Evolutionary conservation across 164 flowering plant genomes (phyloP).

Genomic region (Kingdonia uniflora): DNA sequence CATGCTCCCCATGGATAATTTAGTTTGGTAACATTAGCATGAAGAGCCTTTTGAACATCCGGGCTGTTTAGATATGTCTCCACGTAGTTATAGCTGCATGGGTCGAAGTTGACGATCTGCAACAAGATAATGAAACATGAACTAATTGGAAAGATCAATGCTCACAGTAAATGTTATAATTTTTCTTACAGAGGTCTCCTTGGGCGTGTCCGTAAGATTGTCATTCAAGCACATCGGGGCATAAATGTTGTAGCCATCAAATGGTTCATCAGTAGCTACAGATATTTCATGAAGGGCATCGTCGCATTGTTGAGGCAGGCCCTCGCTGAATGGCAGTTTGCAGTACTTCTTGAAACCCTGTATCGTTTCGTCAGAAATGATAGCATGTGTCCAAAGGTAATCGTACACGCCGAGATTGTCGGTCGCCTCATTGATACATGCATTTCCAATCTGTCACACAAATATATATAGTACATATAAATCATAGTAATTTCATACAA

Average conservation of each 20-base stretch:
- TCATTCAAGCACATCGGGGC: constrained; percentile 20
- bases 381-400: constrained; percentile 22
- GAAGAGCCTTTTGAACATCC: constrained; percentile 31
- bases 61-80: constrained; percentile 25
- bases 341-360: constrained; percentile 12
- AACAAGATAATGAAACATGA: background rate
- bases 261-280: background rate
- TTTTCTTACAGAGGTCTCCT: no score
- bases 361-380: constrained; percentile 21
- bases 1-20: constrained; percentile 22
- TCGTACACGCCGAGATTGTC: constrained; percentile 12
- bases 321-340: constrained; percentile 13
- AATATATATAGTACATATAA: background rate
- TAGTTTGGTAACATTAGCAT: constrained; percentile 18
- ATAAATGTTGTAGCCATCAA: constrained; percentile 24
- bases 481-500: background rate
- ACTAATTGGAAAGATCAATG: background rate
- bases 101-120: constrained; percentile 25
- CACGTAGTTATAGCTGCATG: constrained; percentile 23
- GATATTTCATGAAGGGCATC: background rate
- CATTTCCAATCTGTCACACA: constrained; percentile 26
- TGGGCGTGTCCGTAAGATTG: no score
- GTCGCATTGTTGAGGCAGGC: constrained; percentile 7
- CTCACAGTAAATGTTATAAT: no score
- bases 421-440: constrained; percentile 18